phyloP scores from a whole-genome alignment of 78 protist species.

The Dictyostelium discoideum region DNA sequence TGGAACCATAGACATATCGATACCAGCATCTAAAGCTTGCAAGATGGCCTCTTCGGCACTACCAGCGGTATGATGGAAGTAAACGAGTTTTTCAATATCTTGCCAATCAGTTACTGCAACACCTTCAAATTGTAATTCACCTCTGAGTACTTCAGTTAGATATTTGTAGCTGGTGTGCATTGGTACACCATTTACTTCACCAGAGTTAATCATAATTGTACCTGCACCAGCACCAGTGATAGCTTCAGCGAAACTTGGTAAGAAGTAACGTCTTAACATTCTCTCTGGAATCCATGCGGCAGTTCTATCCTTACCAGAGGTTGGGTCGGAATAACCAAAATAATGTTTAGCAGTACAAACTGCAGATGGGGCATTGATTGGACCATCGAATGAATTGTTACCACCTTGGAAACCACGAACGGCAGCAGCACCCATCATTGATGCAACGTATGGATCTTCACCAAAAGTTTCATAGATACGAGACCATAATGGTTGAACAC shows the following conservation, averaged over 20 bases:
- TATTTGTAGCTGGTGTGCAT: slow-evolving; percentile 44
- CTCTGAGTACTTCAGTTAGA: slow-evolving; percentile 50
- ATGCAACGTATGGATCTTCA: slow-evolving; percentile 73
- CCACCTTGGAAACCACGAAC: slow-evolving; percentile 74
- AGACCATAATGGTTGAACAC: slow-evolving; percentile 82
- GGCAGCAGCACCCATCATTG: slow-evolving; percentile 73
- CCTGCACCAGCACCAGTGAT: slow-evolving; percentile 44
- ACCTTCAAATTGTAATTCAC: slow-evolving; percentile 82
- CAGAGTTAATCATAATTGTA: slow-evolving; percentile 76
- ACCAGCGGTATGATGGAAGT: slow-evolving; percentile 75
- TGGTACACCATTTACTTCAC: slow-evolving; percentile 81
- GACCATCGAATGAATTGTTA: neutral
- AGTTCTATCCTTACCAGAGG: slow-evolving; percentile 76
- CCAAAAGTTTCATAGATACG: slow-evolving; percentile 87
- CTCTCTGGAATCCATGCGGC: slow-evolving; percentile 80
- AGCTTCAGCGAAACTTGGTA: slow-evolving; percentile 77
- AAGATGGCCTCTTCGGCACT: slow-evolving; percentile 37
- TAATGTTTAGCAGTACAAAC: slow-evolving; percentile 81
- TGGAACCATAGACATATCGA: slow-evolving; percentile 90
- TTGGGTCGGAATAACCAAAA: slow-evolving; percentile 79
- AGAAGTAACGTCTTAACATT: slow-evolving; percentile 67
- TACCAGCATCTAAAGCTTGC: slow-evolving; percentile 78
- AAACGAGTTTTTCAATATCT: slow-evolving; percentile 74
- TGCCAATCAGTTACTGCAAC: slow-evolving; percentile 85
- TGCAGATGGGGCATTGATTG: slow-evolving; percentile 33